These are phyloP conservation scores for Cryptococcus deneoformans DNA, from an alignment of 1,284 basidiomycete genomes.

Conservation along the genomic window DNA sequence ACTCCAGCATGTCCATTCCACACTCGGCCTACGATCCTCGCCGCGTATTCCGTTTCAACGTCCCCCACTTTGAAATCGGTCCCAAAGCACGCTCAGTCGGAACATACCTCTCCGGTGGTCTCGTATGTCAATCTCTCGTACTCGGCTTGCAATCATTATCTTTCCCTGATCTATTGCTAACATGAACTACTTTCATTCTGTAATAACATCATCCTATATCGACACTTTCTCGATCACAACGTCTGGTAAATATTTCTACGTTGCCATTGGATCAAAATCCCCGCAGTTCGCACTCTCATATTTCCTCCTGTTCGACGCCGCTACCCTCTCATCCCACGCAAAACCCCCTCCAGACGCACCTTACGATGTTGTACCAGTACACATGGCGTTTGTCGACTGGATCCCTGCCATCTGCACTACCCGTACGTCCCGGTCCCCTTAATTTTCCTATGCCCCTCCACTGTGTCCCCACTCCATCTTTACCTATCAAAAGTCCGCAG, in stretches of 20 bases:
- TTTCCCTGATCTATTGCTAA: not conserved
- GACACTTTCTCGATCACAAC: too few species aligned
- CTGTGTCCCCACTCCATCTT: not conserved
- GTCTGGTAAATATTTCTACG: not conserved
- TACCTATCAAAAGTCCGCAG: not conserved
- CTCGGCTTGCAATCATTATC: not conserved
- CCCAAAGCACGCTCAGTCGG: constrained; percentile 65
- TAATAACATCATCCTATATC: not conserved
- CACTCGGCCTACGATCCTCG: constrained; percentile 78
- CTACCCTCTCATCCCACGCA: constrained; percentile 79
- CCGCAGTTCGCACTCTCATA: constrained; percentile 83
- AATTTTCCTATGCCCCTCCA: not conserved
- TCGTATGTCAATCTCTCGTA: constrained; percentile 59
- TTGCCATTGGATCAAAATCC: not conserved
- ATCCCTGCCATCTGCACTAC: constrained; percentile 91
- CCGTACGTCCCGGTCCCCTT: constrained; percentile 33
- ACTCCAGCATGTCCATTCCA: constrained; percentile 25
- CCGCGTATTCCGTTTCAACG: constrained; percentile 63
- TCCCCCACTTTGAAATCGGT: constrained; percentile 51
- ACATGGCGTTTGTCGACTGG: constrained; percentile 92
- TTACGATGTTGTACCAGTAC: constrained; percentile 71
- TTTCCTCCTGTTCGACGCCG: constrained; percentile 95
- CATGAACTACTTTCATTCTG: not conserved
- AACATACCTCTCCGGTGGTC: constrained; percentile 84
- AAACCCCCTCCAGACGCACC: constrained; percentile 69